Conservation (phyloP, 169 alveolate genomes). For the Plasmodium billcollinsi region DNA sequence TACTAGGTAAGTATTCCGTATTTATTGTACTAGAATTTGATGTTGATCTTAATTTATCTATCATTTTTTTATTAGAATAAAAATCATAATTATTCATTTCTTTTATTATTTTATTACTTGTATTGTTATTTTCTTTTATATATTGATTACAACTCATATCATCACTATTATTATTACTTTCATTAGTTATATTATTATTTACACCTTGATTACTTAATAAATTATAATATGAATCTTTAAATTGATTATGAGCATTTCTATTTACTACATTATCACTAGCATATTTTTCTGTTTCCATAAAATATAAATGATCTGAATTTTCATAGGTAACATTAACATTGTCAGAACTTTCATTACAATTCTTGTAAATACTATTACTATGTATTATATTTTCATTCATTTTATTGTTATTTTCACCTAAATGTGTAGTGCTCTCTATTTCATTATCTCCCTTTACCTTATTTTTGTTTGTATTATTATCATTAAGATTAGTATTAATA, state of each 20-base stretch:
- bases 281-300: slow-evolving; percentile 27
- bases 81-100: slow-evolving; percentile 34
- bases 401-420: too few species aligned
- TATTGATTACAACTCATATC: slow-evolving; percentile 6
- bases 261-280: slow-evolving; percentile 29
- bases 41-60: slow-evolving; percentile 36
- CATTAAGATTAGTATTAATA: too few species aligned
- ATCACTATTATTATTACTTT: background rate
- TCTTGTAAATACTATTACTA: background rate
- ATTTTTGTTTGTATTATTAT: too few species aligned
- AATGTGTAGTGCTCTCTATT: too few species aligned
- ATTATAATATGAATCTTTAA: slow-evolving; percentile 20
- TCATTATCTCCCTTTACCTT: too few species aligned
- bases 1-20: slow-evolving; percentile 50
- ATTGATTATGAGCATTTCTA: slow-evolving; percentile 40
- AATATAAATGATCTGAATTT: background rate
- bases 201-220: slow-evolving; percentile 14
- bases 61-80: slow-evolving; percentile 32
- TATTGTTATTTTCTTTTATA: background rate
- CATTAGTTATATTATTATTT: background rate
- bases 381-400: background rate
- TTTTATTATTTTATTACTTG: slow-evolving; percentile 4
- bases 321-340: background rate
- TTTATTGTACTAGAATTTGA: slow-evolving; percentile 63
- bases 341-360: background rate